These are phyloP conservation scores for Phytophthora litchii DNA, from an alignment of 352 stramenopile genomes.

Conservation along the genomic window DNA sequence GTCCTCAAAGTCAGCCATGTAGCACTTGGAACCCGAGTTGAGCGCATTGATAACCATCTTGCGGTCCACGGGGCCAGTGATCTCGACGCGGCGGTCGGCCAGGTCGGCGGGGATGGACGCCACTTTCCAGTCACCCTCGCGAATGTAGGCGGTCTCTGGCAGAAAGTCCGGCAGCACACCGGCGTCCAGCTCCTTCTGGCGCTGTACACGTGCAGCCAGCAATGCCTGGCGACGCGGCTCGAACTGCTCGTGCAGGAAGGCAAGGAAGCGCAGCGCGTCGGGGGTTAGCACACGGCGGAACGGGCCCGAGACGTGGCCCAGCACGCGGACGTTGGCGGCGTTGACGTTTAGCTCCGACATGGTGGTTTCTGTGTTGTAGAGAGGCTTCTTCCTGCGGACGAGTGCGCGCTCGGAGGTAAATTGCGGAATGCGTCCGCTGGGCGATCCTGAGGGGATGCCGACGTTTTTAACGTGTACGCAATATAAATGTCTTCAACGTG, in stretches of 20 bases:
- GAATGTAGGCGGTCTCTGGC: slow-evolving; percentile 82
- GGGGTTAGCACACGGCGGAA: slow-evolving; percentile 89
- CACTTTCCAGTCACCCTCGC: slow-evolving; percentile 78
- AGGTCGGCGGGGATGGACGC: slow-evolving; percentile 86
- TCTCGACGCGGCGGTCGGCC: slow-evolving; percentile 94
- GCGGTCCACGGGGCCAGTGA: slow-evolving; percentile 94
- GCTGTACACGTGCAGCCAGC: slow-evolving; percentile 52
- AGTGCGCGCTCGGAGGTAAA: slow-evolving; percentile 24
- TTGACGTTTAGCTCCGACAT: slow-evolving; percentile 60
- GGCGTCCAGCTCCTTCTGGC: slow-evolving; percentile 86
- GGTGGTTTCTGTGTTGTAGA: slow-evolving; percentile 4
- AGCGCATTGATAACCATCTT: slow-evolving; percentile 99
- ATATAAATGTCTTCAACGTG: slow-evolving; percentile 23
- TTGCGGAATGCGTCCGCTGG: slow-evolving; percentile 24
- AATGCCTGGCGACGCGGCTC: slow-evolving; percentile 63
- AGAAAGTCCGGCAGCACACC: slow-evolving; percentile 90
- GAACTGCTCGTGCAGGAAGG: slow-evolving; percentile 90
- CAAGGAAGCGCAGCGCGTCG: slow-evolving; percentile 92
- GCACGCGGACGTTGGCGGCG: slow-evolving; percentile 80
- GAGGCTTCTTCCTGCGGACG: slow-evolving; percentile 2
- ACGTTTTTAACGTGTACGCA: slow-evolving; percentile 8
- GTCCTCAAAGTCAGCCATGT: slow-evolving; percentile 98
- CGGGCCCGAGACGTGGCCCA: slow-evolving; percentile 78
- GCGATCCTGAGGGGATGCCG: slow-evolving; percentile 25
- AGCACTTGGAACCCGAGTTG: slow-evolving; percentile 94